Evolutionary conservation across 495 filamentous ascomycete species (phyloP), one percentile per base, ranked within the genome.

Genomic region (Jackrogersella minutella): DNA sequence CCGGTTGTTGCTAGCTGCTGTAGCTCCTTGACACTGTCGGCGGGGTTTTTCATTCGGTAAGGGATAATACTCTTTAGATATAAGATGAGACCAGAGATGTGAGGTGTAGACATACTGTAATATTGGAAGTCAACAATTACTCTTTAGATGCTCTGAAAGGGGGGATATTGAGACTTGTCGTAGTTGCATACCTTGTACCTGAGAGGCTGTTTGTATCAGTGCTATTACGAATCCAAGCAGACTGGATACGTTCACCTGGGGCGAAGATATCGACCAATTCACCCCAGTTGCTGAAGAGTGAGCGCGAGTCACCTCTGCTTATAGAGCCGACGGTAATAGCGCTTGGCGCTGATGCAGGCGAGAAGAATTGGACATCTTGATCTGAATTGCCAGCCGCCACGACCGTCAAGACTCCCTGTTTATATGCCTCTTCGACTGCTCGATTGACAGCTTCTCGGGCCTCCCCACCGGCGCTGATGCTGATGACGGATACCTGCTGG

Each of bases 271-370:
- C 85, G 14, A 90, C 81, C 14, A 76, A 57, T 3, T 69, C 31
- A 5, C 88, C 87, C 64, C 74, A 90, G 77, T 90, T 89, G 68
- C 82, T 85, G 74, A 84, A 89, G 1, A 44, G 73, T n/a, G 86
- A 81, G 17, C 81, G 78, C 22, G 66, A 61, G 44, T 83, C 79
- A 40, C 58, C 64, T 11, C 47, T 66, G 57, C 79, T 79, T 44
- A 80, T 76, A 16, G 86, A 82, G n/a, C 82, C 86, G 26, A 89
- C 82, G 14, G 85, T 88, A 49, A 88, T 72, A 17, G 84, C 87
- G 26, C 77, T 67, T 17, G 79, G 62, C 0, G 81, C 82, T 37
- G 86, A 88, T 3, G 85, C 87, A 9, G 85, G 84, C 0, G 83
- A 86, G 68, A 64, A 73, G 53, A 69, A 51, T 13, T 41, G 41